Conservation (phyloP, 1,284 basidiomycete genomes). For the Porodaedalea pini region DNA sequence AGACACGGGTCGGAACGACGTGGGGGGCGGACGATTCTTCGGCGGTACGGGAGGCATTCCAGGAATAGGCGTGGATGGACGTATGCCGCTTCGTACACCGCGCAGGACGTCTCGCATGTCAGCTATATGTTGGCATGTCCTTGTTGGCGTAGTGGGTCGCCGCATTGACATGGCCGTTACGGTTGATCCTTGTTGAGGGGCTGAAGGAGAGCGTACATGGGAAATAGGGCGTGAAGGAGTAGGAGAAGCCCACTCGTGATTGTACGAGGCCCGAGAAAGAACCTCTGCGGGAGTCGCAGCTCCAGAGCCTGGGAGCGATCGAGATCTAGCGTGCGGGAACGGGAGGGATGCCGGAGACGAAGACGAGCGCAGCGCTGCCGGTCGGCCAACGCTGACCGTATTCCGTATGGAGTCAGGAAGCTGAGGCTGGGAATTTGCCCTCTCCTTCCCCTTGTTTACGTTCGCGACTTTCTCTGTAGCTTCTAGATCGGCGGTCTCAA, state of each 20-base stretch:
- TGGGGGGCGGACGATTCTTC: constrained; percentile 10
- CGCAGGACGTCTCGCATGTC: constrained; percentile 10
- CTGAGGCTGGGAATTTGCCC: constrained; percentile 1
- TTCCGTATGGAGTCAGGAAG: neutral
- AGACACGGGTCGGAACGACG: constrained; percentile 12
- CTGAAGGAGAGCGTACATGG: neutral
- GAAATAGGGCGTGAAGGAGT: neutral
- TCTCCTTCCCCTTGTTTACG: constrained; percentile 8
- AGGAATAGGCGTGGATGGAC: constrained; percentile 14
- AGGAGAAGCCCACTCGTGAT: constrained; percentile 17
- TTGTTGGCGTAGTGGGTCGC: neutral
- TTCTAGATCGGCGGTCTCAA: neutral
- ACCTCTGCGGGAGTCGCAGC: constrained; percentile 17
- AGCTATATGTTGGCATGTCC: constrained; percentile 4
- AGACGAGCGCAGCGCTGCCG: constrained; percentile 6
- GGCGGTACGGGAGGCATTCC: constrained; percentile 11
- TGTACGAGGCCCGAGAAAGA: constrained; percentile 17
- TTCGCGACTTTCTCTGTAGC: neutral
- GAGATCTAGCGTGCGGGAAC: neutral
- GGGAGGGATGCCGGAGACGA: constrained; percentile 15
- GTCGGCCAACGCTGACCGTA: constrained; percentile 9
- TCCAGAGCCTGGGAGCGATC: neutral
- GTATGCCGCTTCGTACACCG: constrained; percentile 11
- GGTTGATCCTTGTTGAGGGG: neutral
- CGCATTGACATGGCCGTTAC: neutral